Percentiles rank a stretch among this genome's conserved stretches.
phyloP scores from a whole-genome alignment of 495 filamentous ascomycete genomes.

The Tetracladium setigerum region DNA sequence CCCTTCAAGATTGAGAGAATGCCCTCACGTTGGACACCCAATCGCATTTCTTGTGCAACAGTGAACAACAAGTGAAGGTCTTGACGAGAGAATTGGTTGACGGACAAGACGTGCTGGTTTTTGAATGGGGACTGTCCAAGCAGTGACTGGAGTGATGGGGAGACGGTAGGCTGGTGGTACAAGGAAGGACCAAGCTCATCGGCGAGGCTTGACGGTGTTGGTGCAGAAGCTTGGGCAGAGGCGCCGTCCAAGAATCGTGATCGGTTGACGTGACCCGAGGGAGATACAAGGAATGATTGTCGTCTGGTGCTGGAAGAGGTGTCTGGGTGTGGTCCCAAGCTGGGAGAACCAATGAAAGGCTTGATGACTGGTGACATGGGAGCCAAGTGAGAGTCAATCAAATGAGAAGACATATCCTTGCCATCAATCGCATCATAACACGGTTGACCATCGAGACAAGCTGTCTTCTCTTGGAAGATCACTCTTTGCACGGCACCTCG shows the following conservation, averaged over 20 bases:
- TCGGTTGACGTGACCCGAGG: conserved; percentile 20
- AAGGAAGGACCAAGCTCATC: conserved; percentile 44
- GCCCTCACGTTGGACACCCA: conserved; percentile 85
- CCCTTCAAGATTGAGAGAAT: conserved; percentile 82
- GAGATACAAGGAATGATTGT: conserved; percentile 16
- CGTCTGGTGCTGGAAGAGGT: conserved; percentile 12
- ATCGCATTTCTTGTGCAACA: conserved; percentile 91
- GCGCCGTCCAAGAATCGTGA: conserved; percentile 18
- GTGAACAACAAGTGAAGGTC: conserved; percentile 92
- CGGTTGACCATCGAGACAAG: conserved; percentile 66
- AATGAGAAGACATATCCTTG: conserved; percentile 69
- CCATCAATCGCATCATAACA: conserved; percentile 50
- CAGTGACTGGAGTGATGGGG: conserved; percentile 58
- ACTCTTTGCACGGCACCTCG: conserved; percentile 71
- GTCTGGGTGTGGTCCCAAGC: conserved; percentile 26
- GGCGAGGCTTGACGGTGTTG: conserved; percentile 16
- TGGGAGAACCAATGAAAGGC: conserved; percentile 32
- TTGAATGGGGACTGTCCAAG: conserved; percentile 79
- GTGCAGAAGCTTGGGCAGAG: conserved; percentile 6
- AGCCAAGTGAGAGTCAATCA: conserved; percentile 47
- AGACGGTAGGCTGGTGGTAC: conserved; percentile 31
- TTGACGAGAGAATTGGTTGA: conserved; percentile 75
- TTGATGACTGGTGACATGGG: conserved; percentile 45
- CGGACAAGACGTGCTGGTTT: conserved; percentile 77
- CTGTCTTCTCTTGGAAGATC: conserved; percentile 67